Percentiles rank a stretch among this genome's conserved stretches.
Conservation (phyloP, 768 basidiomycete genomes). For the Termitomyces heimii region DNA sequence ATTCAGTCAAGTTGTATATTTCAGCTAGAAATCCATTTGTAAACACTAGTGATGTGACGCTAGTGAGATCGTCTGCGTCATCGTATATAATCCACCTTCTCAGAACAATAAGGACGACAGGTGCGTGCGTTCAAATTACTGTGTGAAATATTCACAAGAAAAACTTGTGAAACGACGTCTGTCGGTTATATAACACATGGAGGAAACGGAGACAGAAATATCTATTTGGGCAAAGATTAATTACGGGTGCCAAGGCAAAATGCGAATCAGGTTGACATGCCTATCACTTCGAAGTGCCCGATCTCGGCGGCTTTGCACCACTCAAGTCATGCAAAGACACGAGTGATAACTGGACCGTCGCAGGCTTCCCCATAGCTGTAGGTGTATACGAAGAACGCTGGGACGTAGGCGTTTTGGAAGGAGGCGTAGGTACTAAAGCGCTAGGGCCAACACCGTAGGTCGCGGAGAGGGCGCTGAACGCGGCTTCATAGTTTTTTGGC, state of each 20-base stretch:
- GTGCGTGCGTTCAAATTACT: not conserved
- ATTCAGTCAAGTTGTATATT: not conserved
- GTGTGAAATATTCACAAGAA: too few species aligned
- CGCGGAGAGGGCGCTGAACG: constrained; percentile 15
- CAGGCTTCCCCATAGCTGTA: not conserved
- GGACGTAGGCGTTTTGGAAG: not conserved
- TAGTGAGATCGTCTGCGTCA: not conserved
- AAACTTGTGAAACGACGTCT: not conserved
- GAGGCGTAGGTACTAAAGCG: not conserved
- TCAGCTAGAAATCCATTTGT: not conserved
- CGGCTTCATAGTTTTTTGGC: constrained; percentile 18
- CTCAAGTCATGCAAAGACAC: constrained; percentile 12
- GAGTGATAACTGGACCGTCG: not conserved
- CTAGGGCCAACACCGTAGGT: constrained; percentile 15
- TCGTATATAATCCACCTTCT: not conserved
- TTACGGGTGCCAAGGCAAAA: not conserved
- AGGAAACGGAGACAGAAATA: not conserved
- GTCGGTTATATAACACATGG: not conserved
- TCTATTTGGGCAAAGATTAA: not conserved
- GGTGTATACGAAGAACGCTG: not conserved
- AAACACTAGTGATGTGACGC: not conserved
- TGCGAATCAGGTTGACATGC: not conserved
- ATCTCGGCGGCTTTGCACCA: not conserved
- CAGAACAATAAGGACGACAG: not conserved
- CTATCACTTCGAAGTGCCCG: not conserved